Conservation (phyloP, 306 rosid genomes). For the Prunus mume region DNA sequence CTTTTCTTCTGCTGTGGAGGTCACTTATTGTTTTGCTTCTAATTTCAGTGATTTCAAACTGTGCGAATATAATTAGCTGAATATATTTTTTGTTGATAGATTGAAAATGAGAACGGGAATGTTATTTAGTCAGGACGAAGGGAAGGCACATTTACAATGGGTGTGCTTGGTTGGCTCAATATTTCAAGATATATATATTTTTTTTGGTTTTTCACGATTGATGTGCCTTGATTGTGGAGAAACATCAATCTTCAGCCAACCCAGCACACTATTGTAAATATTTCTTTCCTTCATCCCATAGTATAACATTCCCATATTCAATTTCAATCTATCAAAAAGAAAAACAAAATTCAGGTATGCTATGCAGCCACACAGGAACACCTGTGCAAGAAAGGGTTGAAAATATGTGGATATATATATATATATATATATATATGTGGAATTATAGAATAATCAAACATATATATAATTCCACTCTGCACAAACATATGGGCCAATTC, state of each 20-base stretch:
- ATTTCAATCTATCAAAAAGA: constrained; percentile 26
- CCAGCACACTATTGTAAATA: constrained; percentile 33
- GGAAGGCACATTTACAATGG: constrained; percentile 21
- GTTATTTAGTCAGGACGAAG: constrained; percentile 9
- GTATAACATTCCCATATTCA: constrained; percentile 30
- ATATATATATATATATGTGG: neutral
- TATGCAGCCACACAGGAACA: constrained; percentile 50
- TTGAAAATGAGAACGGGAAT: constrained; percentile 40
- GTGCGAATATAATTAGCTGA: neutral
- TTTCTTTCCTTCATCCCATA: constrained; percentile 19
- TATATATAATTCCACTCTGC: constrained; percentile 50
- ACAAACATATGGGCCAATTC: constrained; percentile 53
- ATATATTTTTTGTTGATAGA: neutral
- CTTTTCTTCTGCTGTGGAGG: neutral
- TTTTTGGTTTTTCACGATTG: constrained; percentile 8
- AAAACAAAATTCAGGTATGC: constrained; percentile 2
- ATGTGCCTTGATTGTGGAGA: constrained; percentile 25
- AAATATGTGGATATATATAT: neutral
- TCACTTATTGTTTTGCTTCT: neutral
- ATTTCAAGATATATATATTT: neutral
- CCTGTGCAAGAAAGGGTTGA: constrained; percentile 20
- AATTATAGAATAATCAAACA: neutral
- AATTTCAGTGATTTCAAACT: neutral
- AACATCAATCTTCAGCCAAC: neutral
- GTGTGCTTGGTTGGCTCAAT: constrained; percentile 33